These are phyloP conservation scores for Trichophyton schoenleinii DNA, from an alignment of 2,329 filamentous ascomycete genomes.

Conservation along the genomic window DNA sequence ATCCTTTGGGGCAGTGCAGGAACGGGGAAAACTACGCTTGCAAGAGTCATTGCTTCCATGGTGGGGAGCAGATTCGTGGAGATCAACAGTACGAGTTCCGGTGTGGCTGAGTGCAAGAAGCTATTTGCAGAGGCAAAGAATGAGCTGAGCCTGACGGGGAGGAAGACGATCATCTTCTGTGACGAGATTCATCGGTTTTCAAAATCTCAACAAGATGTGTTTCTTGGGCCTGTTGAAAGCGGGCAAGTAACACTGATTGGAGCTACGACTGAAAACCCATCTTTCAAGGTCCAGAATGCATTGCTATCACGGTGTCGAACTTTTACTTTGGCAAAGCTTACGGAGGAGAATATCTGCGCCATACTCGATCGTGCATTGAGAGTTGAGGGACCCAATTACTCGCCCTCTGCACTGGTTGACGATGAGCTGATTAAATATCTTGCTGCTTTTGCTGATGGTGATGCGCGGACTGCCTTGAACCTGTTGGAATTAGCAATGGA, in stretches of 20 bases:
- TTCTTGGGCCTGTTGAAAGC: constrained; percentile 79
- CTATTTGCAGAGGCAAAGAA: constrained; percentile 73
- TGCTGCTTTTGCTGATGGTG: constrained; percentile 76
- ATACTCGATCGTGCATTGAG: constrained; percentile 68
- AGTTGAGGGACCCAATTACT: constrained; percentile 44
- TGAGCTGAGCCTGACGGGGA: constrained; percentile 66
- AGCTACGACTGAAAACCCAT: constrained; percentile 93
- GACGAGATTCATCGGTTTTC: constrained; percentile 91
- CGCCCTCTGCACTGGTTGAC: constrained; percentile 50
- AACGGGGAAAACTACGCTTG: constrained; percentile 55
- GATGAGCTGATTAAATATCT: constrained; percentile 68
- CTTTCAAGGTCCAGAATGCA: constrained; percentile 81
- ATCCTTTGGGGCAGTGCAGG: constrained; percentile 58
- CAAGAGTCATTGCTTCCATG: constrained; percentile 71
- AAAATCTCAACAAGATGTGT: constrained; percentile 89
- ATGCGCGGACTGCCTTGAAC: constrained; percentile 85
- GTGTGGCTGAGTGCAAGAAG: constrained; percentile 84
- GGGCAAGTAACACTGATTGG: constrained; percentile 86
- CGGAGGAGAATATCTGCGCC: constrained; percentile 54
- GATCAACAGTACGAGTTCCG: constrained; percentile 84
- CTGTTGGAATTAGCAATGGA: constrained; percentile 81
- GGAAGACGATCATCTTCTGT: constrained; percentile 92
- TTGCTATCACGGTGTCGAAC: constrained; percentile 80
- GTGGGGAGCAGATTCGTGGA: constrained; percentile 82
- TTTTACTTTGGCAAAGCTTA: constrained; percentile 70